Evolutionary conservation across 371 early-diverging fungal genomes (phyloP).

Genomic region (Dichotomocladium elegans): DNA sequence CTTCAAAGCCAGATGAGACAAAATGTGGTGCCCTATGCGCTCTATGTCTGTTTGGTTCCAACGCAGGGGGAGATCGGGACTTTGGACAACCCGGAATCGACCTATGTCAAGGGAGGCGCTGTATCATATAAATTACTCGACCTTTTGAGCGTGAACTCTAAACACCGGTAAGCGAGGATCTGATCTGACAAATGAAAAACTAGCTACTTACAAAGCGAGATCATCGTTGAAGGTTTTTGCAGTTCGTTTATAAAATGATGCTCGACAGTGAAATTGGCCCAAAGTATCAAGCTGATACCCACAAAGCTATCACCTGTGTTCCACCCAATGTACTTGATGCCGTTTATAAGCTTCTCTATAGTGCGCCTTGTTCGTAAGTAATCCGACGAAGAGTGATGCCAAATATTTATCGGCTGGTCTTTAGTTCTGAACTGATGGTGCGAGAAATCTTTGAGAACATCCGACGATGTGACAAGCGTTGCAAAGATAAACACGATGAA

Average conservation of each 20-base stretch:
- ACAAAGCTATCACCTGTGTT: constrained; percentile 56
- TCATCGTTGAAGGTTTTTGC: constrained; percentile 42
- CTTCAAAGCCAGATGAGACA: constrained; percentile 69
- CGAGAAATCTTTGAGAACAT: constrained; percentile 74
- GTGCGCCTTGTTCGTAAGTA: constrained; percentile 74
- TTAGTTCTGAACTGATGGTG: constrained; percentile 66
- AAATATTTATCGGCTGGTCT: not conserved
- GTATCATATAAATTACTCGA: constrained; percentile 64
- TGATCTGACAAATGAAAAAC: too few species aligned
- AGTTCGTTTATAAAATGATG: constrained; percentile 81
- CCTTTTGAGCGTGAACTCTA: constrained; percentile 65
- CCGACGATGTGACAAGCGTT: constrained; percentile 62
- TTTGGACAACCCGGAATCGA: constrained; percentile 53
- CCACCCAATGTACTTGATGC: constrained; percentile 77
- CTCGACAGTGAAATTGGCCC: constrained; percentile 67
- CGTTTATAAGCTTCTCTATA: constrained; percentile 72
- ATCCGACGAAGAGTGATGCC: too few species aligned
- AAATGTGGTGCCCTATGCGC: constrained; percentile 68
- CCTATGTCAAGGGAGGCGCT: constrained; percentile 70
- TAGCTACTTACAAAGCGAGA: too few species aligned
- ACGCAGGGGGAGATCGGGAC: constrained; percentile 48
- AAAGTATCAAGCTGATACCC: constrained; percentile 51
- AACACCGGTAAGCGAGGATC: constrained; percentile 62
- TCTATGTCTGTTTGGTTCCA: constrained; percentile 76
- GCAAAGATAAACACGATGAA: constrained; percentile 32